Evolutionary conservation across 805 yeast species (phyloP).

Genomic region (Candida golubevii): DNA sequence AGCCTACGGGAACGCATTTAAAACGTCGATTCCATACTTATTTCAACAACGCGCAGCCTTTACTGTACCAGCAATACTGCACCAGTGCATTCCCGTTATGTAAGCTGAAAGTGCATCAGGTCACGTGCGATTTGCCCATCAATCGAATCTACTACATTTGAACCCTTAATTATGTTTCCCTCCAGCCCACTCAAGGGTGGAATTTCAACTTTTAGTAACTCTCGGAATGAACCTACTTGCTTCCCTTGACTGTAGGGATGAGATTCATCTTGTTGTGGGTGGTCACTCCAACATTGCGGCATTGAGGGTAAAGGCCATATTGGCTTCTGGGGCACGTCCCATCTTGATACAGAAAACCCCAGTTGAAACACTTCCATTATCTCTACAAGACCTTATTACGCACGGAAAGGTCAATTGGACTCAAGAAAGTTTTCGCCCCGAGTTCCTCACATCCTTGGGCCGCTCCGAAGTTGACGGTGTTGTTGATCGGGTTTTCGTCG

Average conservation of each 20-base stretch:
- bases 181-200: background rate
- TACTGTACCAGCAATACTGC: too few relatives aligned
- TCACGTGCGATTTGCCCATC: slow-evolving; percentile 16
- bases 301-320: slow-evolving; percentile 44
- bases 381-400: slow-evolving; percentile 22
- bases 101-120: slow-evolving; percentile 5
- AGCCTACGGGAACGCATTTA: too few relatives aligned
- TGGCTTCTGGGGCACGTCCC: slow-evolving; percentile 55
- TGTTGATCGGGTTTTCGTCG: slow-evolving; percentile 75
- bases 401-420: slow-evolving; percentile 22
- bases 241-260: slow-evolving; percentile 38
- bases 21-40: too few relatives aligned
- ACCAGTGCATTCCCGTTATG: background rate
- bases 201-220: background rate
- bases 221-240: slow-evolving; percentile 13
- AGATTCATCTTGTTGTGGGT: slow-evolving; percentile 58
- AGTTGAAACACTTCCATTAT: slow-evolving; percentile 21
- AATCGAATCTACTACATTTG: background rate
- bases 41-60: too few relatives aligned
- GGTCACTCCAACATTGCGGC: slow-evolving; percentile 38
- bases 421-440: slow-evolving; percentile 25
- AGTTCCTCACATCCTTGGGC: slow-evolving; percentile 55
- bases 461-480: slow-evolving; percentile 55
- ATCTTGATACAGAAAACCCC: slow-evolving; percentile 39
- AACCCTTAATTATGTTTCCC: background rate